Evolutionary conservation across 1,139 yeast species (phyloP), one percentile per base, ranked within the genome.

Genomic region (Saccharomyces hybrid): DNA sequence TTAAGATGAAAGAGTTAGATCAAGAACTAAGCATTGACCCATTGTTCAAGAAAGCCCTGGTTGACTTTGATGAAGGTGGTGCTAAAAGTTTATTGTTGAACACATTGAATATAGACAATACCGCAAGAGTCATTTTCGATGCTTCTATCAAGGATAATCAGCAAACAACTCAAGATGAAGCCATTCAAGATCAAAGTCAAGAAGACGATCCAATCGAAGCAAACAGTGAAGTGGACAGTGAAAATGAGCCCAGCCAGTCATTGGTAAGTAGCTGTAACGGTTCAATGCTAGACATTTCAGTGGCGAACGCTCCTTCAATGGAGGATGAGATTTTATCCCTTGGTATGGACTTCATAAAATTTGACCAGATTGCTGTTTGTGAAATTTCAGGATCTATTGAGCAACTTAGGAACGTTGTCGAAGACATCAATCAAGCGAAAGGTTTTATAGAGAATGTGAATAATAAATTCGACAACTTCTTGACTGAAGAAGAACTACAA

Each of bases 61-160:
- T 96, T 0, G 96, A 90, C 57, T 91, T 90, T 64, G 97, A 91
- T 68, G 96, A 91, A 71, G 96, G 97, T 41, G 97, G 98, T 5
- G 91, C 97, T 7, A 88, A 85, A 64, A 87, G 96, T 52, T 73
- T 91, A 55, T 72, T 91, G 51, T 72, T 89, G 62, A 90, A 89
- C 61, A 82, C 91, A 1, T 76, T 91, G 54, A 62, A 69, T 53
- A 61, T 70, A 31, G 75, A 73, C 54, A 55, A 56, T 2, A 56
- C 66, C 4, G 64, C 66, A 2, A 66, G 76, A 57, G 73, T 74
- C 3, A 73, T 72, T 1, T 74, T 75, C 59, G 77, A 74, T 59
- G 75, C 77, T 0, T 65, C 75, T 14, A 69, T 70, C 4, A 60
- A 58, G 44, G 67, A 67, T 23, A 47, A 20, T 20, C 23, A 20